Conservation (phyloP, 768 basidiomycete genomes). For the Hericium alpestre region DNA sequence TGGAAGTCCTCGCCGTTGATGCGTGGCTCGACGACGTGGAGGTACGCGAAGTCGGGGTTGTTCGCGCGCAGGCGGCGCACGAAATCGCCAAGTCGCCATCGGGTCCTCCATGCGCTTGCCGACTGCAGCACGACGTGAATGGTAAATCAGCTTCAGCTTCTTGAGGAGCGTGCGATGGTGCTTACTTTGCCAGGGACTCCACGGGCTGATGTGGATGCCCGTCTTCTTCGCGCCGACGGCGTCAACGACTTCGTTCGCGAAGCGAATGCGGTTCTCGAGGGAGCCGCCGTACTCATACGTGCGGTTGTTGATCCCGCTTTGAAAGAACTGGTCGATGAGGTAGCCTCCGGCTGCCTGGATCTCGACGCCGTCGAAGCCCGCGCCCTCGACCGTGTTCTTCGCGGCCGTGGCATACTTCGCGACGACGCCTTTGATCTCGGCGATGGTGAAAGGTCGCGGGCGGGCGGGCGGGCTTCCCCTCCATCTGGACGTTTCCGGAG, state of each 20-base stretch:
- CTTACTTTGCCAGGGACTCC: too few species aligned
- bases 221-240: constrained; percentile 27
- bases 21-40: constrained; percentile 1
- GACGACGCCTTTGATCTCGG: constrained; percentile 18
- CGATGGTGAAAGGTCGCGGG: constrained; percentile 16
- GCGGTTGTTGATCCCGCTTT: constrained; percentile 26
- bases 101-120: not conserved
- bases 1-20: not conserved
- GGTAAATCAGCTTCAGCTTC: too few species aligned
- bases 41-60: not conserved
- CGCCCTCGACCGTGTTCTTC: constrained; percentile 25
- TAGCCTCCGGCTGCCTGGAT: constrained; percentile 22
- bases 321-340: constrained; percentile 28
- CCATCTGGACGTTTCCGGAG: not conserved
- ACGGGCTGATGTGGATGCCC: constrained; percentile 27
- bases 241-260: constrained; percentile 28
- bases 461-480: not conserved
- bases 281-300: constrained; percentile 37
- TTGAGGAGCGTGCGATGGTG: too few species aligned
- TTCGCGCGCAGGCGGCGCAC: not conserved
- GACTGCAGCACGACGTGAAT: too few species aligned
- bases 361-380: constrained; percentile 22
- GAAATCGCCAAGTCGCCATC: not conserved
- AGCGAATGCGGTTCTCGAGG: constrained; percentile 33
- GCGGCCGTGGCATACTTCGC: constrained; percentile 24